These are phyloP conservation scores for Fusarium sp. DNA, from an alignment of 2,329 filamentous ascomycete genomes.

Conservation along the genomic window DNA sequence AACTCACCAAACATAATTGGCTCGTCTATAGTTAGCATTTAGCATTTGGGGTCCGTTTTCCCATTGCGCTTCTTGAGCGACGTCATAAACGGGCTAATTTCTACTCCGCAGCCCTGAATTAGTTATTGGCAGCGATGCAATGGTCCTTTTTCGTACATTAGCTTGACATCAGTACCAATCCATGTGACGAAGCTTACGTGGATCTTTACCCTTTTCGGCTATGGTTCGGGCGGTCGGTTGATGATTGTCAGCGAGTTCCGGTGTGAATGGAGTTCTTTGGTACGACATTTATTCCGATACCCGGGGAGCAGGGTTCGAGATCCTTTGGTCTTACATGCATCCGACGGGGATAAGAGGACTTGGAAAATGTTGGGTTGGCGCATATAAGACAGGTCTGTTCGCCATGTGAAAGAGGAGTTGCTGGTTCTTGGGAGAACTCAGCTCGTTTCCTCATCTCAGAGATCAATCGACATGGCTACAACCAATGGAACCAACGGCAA, in stretches of 20 bases:
- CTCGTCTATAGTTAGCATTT: accelerated
- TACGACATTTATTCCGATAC: background rate
- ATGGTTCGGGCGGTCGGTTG: background rate
- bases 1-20: accelerated
- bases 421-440: background rate
- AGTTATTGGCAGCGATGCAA: background rate
- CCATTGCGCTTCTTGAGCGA: background rate
- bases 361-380: background rate
- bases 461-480: background rate
- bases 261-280: background rate
- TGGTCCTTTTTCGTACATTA: background rate
- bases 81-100: background rate
- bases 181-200: background rate
- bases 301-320: background rate
- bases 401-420: background rate
- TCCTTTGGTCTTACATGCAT: background rate
- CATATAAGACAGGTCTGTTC: background rate
- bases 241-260: background rate
- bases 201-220: background rate
- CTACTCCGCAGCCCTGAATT: accelerated
- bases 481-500: background rate
- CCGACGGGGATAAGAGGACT: accelerated
- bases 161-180: background rate
- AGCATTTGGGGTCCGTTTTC: background rate
- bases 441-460: accelerated